Evolutionary conservation across 106 monocot genomes (phyloP), one percentile per base, ranked within the genome.

Genomic region (Triglochin maritima): DNA sequence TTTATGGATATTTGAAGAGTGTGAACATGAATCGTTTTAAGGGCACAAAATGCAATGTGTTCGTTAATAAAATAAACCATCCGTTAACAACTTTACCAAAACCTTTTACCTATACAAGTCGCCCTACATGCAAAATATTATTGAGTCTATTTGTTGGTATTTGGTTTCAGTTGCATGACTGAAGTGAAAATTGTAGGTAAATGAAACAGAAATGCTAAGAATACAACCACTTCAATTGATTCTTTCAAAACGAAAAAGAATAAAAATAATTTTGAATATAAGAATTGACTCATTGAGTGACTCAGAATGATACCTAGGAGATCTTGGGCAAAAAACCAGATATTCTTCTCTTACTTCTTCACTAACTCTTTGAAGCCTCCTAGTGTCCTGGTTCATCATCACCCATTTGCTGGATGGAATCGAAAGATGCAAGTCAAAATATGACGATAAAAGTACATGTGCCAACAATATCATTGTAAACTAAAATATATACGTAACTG

Each of bases 311-410:
- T 81, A 99, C 98, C 98, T 84, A 59, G 74, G 88, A 67, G 84
- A 78, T 82, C 77, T 73, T 53, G 98, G 98, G 64, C 88, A 89
- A 70, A 84, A 89, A 70, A 92, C 82, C 50, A 99, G 77, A 75
- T 84, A 80, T 72, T 99, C 98, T 69, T 99, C 98, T 71, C 84
- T 86, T 65, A 99, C 98, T 77, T 88, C 92, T 76, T 99, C 98
- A 74, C 65, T 99, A 52, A 99, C 98, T 79, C 98, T 71, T 58
- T 99, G 98, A 79, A 99, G 88, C 47, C 74, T 88, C 60, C 98
- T 82, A 16, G 92, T 89, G 65, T 92, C 86, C 84, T 92, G 87
- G 70, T 99, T 88, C 98, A 99, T 99, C 98, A 99, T 99, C 68
- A 92, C 98, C 98, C 98, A 99, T 58, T 92, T 99, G 65, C 98